These are phyloP conservation scores for Sporothrix humicola DNA, from an alignment of 2,329 filamentous ascomycete genomes.

Conservation along the genomic window DNA sequence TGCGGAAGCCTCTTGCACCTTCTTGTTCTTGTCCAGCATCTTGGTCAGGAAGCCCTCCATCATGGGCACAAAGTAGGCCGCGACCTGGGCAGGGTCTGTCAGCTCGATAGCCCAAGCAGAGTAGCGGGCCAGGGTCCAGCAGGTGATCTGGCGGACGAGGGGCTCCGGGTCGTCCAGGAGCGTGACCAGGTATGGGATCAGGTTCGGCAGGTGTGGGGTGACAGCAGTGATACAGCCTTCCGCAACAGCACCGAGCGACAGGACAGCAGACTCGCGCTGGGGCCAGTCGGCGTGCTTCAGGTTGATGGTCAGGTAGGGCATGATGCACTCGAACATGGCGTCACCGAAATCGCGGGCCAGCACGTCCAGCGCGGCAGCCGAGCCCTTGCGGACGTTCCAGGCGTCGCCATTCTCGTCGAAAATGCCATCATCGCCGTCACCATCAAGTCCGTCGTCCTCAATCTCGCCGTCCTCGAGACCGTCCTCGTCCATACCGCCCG, in stretches of 20 bases:
- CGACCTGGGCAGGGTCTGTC: slow-evolving; percentile 67
- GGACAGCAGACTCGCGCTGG: slow-evolving; percentile 88
- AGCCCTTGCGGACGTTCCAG: slow-evolving; percentile 97
- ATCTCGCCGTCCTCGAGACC: slow-evolving; percentile 34
- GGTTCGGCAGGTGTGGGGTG: slow-evolving; percentile 84
- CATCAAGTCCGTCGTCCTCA: slow-evolving; percentile 79
- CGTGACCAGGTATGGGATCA: slow-evolving; percentile 88
- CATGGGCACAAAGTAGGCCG: slow-evolving; percentile 87
- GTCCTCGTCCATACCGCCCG: slow-evolving; percentile 60
- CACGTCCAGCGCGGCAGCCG: slow-evolving; percentile 90
- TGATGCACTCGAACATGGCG: slow-evolving; percentile 85
- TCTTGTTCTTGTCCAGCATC: slow-evolving; percentile 98
- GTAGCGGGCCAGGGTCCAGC: slow-evolving; percentile 95
- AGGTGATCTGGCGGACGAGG: slow-evolving; percentile 94
- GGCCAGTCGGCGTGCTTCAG: slow-evolving; percentile 89
- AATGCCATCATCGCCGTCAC: slow-evolving; percentile 74
- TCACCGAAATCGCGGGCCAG: slow-evolving; percentile 89
- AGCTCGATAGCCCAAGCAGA: slow-evolving; percentile 88
- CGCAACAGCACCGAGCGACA: slow-evolving; percentile 91
- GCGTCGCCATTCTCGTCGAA: slow-evolving; percentile 83
- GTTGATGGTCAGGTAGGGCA: slow-evolving; percentile 91
- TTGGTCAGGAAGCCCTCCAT: slow-evolving; percentile 94
- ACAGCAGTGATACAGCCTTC: slow-evolving; percentile 93
- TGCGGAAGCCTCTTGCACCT: slow-evolving; percentile 93
- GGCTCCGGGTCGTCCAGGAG: slow-evolving; percentile 84